A percentile compares a stretch with the other conserved stretches of the same genome.
Conservation (phyloP, 345 rosid species). For the Durio zibethinus region DNA sequence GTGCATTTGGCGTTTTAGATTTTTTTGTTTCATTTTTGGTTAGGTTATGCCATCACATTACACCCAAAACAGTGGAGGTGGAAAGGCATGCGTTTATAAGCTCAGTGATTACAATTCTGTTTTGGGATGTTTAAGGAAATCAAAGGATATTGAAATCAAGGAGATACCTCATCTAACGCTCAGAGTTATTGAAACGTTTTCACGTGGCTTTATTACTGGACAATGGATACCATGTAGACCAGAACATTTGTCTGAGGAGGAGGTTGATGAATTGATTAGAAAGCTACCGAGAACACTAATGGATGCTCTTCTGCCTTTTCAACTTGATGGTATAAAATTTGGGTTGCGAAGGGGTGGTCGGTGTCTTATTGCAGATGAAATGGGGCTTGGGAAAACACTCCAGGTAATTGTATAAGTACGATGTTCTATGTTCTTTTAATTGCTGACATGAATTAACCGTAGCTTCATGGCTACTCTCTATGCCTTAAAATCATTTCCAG, state of each 20-base stretch:
- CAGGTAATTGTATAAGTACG: constrained; percentile 45
- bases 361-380: constrained; percentile 96
- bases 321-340: constrained; percentile 77
- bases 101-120: constrained; percentile 63
- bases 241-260: constrained; percentile 64
- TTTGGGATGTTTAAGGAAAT: constrained; percentile 54
- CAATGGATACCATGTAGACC: constrained; percentile 76
- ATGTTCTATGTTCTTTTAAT: neutral
- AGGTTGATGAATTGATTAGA: constrained; percentile 52
- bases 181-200: constrained; percentile 67
- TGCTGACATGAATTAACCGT: neutral
- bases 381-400: constrained; percentile 97
- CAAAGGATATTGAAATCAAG: constrained; percentile 50
- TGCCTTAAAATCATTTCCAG: neutral
- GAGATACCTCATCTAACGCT: constrained; percentile 78
- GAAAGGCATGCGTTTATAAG: constrained; percentile 76
- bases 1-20: neutral
- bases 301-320: constrained; percentile 76
- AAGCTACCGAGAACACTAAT: constrained; percentile 60
- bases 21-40: constrained; percentile 8
- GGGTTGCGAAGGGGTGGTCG: constrained; percentile 85
- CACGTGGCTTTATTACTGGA: constrained; percentile 45
- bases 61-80: constrained; percentile 71
- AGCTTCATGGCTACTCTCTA: neutral
- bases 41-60: constrained; percentile 71